A percentile compares a stretch with the other conserved stretches of the same genome.
Evolutionary conservation across 345 rosid species (phyloP).

Genomic region (Lagerstroemia speciosa): DNA sequence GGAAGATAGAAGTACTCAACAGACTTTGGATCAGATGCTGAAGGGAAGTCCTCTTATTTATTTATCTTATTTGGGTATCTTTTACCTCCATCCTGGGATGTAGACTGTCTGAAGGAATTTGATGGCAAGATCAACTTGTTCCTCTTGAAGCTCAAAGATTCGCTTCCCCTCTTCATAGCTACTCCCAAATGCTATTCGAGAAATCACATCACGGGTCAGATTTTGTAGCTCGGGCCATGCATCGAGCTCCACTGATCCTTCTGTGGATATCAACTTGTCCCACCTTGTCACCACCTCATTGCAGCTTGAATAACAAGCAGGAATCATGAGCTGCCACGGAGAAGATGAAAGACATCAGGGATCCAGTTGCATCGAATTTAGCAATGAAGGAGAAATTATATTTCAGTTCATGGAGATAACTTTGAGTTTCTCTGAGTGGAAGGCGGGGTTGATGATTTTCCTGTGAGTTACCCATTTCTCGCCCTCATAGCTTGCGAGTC

Average conservation of each 20-base stretch:
- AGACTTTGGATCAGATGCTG: neutral
- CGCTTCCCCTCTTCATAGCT: slow-evolving; percentile 34
- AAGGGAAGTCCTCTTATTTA: neutral
- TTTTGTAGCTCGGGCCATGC: slow-evolving; percentile 30
- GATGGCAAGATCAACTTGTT: slow-evolving; percentile 7
- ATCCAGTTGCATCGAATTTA: neutral
- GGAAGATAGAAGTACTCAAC: neutral
- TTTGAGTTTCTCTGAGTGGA: slow-evolving; percentile 6
- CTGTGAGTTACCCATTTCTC: slow-evolving; percentile 15
- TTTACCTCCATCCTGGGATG: slow-evolving; percentile 41
- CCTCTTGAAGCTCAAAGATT: slow-evolving; percentile 28
- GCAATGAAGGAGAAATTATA: neutral
- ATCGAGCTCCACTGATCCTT: slow-evolving; percentile 22
- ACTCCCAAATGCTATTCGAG: slow-evolving; percentile 43
- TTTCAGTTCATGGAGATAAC: neutral
- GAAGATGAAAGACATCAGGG: neutral
- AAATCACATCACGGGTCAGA: slow-evolving; percentile 35
- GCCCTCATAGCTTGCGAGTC: slow-evolving; percentile 9
- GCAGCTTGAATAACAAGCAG: slow-evolving; percentile 19
- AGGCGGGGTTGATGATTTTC: slow-evolving; percentile 22
- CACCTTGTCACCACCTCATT: slow-evolving; percentile 22
- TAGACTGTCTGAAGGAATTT: slow-evolving; percentile 7
- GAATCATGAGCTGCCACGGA: slow-evolving; percentile 24
- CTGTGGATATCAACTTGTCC: slow-evolving; percentile 10
- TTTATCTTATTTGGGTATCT: neutral